Evolutionary conservation across 2,329 filamentous ascomycete genomes (phyloP).

Genomic region (Diaporthe citri): DNA sequence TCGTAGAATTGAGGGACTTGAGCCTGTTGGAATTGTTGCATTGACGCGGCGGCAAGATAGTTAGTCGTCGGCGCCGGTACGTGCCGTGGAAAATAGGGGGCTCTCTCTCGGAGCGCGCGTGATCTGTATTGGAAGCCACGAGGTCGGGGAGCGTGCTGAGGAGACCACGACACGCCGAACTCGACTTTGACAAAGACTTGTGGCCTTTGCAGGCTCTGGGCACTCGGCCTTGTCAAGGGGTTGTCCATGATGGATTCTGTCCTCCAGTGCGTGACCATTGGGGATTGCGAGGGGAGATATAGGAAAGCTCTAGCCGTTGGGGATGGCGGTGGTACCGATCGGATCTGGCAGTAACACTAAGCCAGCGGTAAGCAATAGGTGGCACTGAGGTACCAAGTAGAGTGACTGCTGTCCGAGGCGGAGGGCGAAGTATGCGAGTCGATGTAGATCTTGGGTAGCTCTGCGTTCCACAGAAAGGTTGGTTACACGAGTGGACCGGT

Average conservation of each 20-base stretch:
- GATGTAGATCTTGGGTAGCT: constrained; percentile 25
- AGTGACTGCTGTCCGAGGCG: constrained; percentile 21
- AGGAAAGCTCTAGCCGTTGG: neutral
- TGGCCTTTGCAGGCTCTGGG: constrained; percentile 49
- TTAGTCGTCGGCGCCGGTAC: constrained; percentile 60
- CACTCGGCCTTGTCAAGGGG: constrained; percentile 46
- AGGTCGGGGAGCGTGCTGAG: constrained; percentile 56
- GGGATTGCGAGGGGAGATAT: constrained; percentile 32
- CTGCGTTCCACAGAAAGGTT: constrained; percentile 26
- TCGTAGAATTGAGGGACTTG: constrained; percentile 27
- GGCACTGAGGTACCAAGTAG: neutral
- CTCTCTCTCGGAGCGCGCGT: constrained; percentile 57
- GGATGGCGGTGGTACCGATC: constrained; percentile 20
- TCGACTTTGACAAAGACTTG: constrained; percentile 65
- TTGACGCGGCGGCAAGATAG: constrained; percentile 51
- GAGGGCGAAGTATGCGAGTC: constrained; percentile 25
- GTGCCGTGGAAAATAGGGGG: constrained; percentile 59
- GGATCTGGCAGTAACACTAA: constrained; percentile 29
- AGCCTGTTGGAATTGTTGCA: constrained; percentile 31
- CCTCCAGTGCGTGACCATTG: constrained; percentile 43
- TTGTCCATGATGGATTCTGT: constrained; percentile 47
- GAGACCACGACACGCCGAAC: constrained; percentile 64
- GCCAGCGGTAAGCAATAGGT: constrained; percentile 20
- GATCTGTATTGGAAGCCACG: constrained; percentile 63
- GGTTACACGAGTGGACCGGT: constrained; percentile 28